These are phyloP conservation scores for Vitis rupestris DNA, from an alignment of 164 flowering plant genomes.

Conservation along the genomic window DNA sequence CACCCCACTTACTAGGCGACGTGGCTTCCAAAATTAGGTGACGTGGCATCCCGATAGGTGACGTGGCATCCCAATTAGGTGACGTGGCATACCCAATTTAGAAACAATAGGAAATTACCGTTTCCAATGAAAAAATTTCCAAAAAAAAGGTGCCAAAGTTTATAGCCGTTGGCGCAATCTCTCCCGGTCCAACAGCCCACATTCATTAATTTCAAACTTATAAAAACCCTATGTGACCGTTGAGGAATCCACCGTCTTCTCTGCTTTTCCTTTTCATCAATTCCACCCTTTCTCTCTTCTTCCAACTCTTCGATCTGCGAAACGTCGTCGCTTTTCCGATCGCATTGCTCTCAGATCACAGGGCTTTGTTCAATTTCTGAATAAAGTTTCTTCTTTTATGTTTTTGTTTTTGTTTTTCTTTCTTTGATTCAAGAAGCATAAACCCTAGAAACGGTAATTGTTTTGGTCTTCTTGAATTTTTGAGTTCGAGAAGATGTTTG, in stretches of 20 bases:
- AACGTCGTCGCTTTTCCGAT: slow-evolving; percentile 1
- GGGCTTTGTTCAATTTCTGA: slow-evolving; percentile 1
- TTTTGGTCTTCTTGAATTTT: too few relatives aligned
- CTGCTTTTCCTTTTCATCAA: slow-evolving; percentile 7
- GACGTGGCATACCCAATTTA: too few relatives aligned
- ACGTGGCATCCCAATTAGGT: too few relatives aligned
- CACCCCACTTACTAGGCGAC: too few relatives aligned
- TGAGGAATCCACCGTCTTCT: neutral
- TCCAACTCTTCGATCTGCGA: neutral
- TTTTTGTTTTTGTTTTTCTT: neutral
- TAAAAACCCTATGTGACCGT: neutral
- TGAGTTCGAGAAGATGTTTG: too few relatives aligned
- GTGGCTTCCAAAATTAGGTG: too few relatives aligned
- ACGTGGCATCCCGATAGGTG: too few relatives aligned
- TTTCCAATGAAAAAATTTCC: neutral
- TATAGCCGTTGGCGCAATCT: too few relatives aligned
- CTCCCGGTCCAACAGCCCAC: too few relatives aligned
- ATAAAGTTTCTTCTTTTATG: neutral
- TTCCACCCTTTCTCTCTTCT: slow-evolving; percentile 13
- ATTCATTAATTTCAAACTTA: too few relatives aligned
- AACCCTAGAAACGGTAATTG: too few relatives aligned
- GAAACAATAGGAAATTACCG: neutral
- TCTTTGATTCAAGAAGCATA: too few relatives aligned
- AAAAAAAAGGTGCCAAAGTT: slow-evolving; percentile 6
- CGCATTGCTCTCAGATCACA: neutral